Evolutionary conservation across 192 early-diverging fungal species (phyloP), one percentile per base, ranked within the genome.

Genomic region (Spinellus fusiger): DNA sequence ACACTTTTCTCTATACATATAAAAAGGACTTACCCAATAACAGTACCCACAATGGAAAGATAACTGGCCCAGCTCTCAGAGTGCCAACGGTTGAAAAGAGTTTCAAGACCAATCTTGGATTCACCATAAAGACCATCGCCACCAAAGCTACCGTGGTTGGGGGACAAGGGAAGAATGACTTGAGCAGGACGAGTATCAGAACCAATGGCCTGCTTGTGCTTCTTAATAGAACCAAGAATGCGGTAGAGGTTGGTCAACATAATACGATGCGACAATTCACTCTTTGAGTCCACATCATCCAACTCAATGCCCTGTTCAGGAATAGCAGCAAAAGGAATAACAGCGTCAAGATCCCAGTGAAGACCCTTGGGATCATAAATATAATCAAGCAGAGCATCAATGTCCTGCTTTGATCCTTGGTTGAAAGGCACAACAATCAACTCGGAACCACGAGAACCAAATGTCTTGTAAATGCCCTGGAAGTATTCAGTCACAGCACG

Each of bases 61-160:
- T 95, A 95, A 54, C 78, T 73, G 49, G 85, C 79, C 95, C 95
- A 98, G 46, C 74, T 77, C 74, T 98, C 95, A 33, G 93, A 85
- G 53, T 89, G 80, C 90, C 91, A 98, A 57, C 93, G 82, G 82
- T 89, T 89, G 62, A 98, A 77, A 60, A 95, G 74, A 32, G 93
- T 93, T 76, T 98, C 95, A 29, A 98, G 82, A 22, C 83, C 88
- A 66, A 96, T 84, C 84, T 98, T 98, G 59, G 93, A 90, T 70
- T 98, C 95, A 55, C 85, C 80, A 74, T 98, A 98, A 13, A 94
- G 83, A 70, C 95, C 95, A 62, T 98, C 90, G 52, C 73, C 76
- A 59, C 95, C 95, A 66, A 98, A 98, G 4, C 89, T 89, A 52
- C 93, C 95, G 74, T 98, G 95, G 83, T 98, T 98, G 53, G 95